phyloP scores from a whole-genome alignment of 208 protist genomes.

The Leishmania gerbilli region DNA sequence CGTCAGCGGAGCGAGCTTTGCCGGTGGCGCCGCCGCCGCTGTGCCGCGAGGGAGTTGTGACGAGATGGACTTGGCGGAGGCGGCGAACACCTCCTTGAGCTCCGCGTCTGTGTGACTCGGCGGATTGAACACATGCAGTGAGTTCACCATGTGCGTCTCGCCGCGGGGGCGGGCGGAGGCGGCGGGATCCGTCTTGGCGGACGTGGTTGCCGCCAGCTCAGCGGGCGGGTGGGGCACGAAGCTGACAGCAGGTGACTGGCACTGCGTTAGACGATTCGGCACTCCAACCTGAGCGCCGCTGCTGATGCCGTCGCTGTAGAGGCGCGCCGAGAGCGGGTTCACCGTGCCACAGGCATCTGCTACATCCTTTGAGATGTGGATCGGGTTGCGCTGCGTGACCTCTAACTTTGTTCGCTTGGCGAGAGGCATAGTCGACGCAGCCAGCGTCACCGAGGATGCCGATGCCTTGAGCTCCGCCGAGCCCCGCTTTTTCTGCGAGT shows the following conservation, averaged over 20 bases:
- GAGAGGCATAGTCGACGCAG: slow-evolving; percentile 20
- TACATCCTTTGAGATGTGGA: slow-evolving; percentile 85
- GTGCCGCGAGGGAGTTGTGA: not conserved
- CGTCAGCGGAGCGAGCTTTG: slow-evolving; percentile 15
- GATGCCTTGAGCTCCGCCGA: slow-evolving; percentile 5
- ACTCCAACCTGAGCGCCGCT: slow-evolving; percentile 66
- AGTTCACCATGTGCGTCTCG: slow-evolving; percentile 52
- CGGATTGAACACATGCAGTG: slow-evolving; percentile 76
- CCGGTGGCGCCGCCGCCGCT: slow-evolving; percentile 4
- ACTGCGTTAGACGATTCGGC: slow-evolving; percentile 69
- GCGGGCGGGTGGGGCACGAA: slow-evolving; percentile 14
- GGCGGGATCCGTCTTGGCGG: slow-evolving; percentile 1
- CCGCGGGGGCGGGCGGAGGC: slow-evolving; percentile 17
- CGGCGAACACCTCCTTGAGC: slow-evolving; percentile 51
- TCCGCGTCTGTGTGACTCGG: slow-evolving; percentile 55
- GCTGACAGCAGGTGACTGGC: slow-evolving; percentile 3
- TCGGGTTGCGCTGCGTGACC: slow-evolving; percentile 79
- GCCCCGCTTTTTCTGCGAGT: not conserved
- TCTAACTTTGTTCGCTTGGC: slow-evolving; percentile 44
- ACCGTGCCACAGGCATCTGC: slow-evolving; percentile 60
- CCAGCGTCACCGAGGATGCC: not conserved
- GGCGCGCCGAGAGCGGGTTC: slow-evolving; percentile 71
- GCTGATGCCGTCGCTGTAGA: slow-evolving; percentile 75
- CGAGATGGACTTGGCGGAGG: slow-evolving; percentile 19
- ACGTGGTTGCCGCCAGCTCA: slow-evolving; percentile 3